Evolutionary conservation across 2,329 filamentous ascomycete genomes (phyloP).

Genomic region (Talaromyces amestolkiae): DNA sequence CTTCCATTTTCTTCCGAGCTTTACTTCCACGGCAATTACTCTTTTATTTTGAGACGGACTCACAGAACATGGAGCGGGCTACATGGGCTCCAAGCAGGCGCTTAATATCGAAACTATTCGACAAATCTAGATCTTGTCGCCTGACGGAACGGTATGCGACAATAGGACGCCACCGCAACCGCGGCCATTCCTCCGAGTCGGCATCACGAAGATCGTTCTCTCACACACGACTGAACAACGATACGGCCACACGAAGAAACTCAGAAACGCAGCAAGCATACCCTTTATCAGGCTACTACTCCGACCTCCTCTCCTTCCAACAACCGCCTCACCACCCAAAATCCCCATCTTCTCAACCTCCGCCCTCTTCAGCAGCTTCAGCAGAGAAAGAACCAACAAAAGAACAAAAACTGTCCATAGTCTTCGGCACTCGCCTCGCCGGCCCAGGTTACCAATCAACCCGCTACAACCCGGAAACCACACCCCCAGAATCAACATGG

Average conservation of each 20-base stretch:
- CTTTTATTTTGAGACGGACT: constrained; percentile 10
- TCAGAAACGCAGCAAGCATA: constrained; percentile 32
- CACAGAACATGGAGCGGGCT: background rate
- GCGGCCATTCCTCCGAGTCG: constrained; percentile 19
- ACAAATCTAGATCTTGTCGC: background rate
- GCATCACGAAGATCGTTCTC: background rate
- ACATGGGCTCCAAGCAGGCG: background rate
- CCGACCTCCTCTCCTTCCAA: constrained; percentile 37
- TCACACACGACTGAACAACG: background rate
- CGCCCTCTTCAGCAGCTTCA: constrained; percentile 21
- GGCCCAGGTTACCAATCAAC: constrained; percentile 69
- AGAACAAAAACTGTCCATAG: constrained; percentile 59
- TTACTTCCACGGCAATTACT: constrained; percentile 15
- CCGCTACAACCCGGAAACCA: constrained; percentile 52
- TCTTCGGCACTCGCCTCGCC: constrained; percentile 78
- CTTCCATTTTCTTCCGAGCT: constrained; percentile 9
- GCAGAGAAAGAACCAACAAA: constrained; percentile 5
- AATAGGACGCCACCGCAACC: background rate
- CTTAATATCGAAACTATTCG: constrained; percentile 1
- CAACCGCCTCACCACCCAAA: constrained; percentile 23
- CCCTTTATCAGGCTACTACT: constrained; percentile 46
- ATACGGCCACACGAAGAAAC: background rate
- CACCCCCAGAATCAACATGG: constrained; percentile 58
- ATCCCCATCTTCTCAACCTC: constrained; percentile 22
- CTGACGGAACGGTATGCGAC: background rate